A percentile compares a stretch with the other conserved stretches of the same genome.
These are phyloP conservation scores for Xylaria sp. DNA, from an alignment of 495 filamentous ascomycete species.

Conservation along the genomic window DNA sequence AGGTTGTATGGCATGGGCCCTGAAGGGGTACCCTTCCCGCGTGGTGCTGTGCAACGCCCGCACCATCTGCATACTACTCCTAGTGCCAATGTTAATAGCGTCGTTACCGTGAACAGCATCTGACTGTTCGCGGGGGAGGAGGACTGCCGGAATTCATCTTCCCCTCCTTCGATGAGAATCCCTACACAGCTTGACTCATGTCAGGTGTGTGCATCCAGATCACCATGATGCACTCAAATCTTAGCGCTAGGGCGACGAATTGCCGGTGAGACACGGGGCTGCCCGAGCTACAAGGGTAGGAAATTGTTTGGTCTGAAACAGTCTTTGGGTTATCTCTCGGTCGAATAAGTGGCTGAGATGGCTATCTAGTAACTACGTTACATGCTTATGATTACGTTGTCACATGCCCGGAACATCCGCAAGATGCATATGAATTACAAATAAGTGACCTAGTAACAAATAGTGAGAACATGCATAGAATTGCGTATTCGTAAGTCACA, in stretches of 20 bases:
- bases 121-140: background rate
- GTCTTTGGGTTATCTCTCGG: background rate
- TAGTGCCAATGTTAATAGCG: slow-evolving; percentile 2
- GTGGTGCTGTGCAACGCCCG: slow-evolving; percentile 26
- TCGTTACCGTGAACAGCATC: background rate
- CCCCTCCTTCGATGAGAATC: background rate
- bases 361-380: background rate
- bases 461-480: background rate
- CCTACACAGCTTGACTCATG: slow-evolving; percentile 22
- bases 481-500: background rate
- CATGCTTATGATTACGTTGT: background rate
- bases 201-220: background rate
- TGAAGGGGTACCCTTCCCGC: slow-evolving; percentile 38
- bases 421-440: background rate
- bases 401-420: background rate
- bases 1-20: slow-evolving; percentile 38
- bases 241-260: slow-evolving; percentile 9
- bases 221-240: slow-evolving; percentile 22
- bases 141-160: background rate
- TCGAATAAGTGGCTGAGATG: slow-evolving; percentile 10
- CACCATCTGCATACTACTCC: slow-evolving; percentile 3
- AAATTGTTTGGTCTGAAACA: background rate
- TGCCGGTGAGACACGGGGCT: slow-evolving; percentile 13
- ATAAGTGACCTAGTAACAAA: slow-evolving; percentile 1
- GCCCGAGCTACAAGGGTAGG: slow-evolving; percentile 18